Conservation (phyloP, 768 basidiomycete species). For the Kwoniella heveanensis region DNA sequence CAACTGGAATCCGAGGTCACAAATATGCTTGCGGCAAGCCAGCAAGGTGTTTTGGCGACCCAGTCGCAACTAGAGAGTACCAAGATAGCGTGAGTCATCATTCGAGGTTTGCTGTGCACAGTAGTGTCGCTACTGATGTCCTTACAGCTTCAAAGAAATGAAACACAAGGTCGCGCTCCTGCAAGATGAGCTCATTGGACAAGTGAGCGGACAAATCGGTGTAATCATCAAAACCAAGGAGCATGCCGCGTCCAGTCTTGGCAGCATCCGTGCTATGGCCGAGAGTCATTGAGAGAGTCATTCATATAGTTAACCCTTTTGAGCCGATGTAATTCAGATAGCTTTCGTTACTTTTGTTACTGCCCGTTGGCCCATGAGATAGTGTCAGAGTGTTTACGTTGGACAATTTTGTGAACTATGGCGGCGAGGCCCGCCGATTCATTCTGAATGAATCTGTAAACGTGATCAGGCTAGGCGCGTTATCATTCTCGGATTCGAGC, state of each 20-base stretch:
- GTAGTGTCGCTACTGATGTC: too few species aligned
- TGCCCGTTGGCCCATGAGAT: too few species aligned
- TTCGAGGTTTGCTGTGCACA: too few species aligned
- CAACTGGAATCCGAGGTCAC: constrained; percentile 51
- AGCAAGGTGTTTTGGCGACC: constrained; percentile 50
- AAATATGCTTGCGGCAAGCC: constrained; percentile 45
- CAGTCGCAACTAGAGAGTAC: constrained; percentile 51
- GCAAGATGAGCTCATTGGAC: constrained; percentile 37
- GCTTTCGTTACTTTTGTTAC: too few species aligned
- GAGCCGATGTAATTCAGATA: too few species aligned
- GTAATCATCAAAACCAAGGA: constrained; percentile 52
- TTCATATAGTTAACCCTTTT: too few species aligned
- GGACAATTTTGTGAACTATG: too few species aligned
- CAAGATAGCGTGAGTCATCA: constrained; percentile 49
- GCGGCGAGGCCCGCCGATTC: too few species aligned
- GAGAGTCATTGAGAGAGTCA: constrained; percentile 37
- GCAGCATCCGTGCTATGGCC: constrained; percentile 44
- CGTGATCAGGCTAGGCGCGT: too few species aligned
- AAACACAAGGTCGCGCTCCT: constrained; percentile 40
- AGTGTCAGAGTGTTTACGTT: too few species aligned
- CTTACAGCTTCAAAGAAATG: constrained; percentile 41
- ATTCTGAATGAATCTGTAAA: too few species aligned
- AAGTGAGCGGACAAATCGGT: constrained; percentile 46
- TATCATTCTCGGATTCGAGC: too few species aligned
- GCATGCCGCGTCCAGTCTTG: constrained; percentile 44